Percentiles rank a stretch among this genome's conserved stretches.
Evolutionary conservation across 2,329 filamentous ascomycete genomes (phyloP).

Genomic region (Albophoma yamanashiensis): DNA sequence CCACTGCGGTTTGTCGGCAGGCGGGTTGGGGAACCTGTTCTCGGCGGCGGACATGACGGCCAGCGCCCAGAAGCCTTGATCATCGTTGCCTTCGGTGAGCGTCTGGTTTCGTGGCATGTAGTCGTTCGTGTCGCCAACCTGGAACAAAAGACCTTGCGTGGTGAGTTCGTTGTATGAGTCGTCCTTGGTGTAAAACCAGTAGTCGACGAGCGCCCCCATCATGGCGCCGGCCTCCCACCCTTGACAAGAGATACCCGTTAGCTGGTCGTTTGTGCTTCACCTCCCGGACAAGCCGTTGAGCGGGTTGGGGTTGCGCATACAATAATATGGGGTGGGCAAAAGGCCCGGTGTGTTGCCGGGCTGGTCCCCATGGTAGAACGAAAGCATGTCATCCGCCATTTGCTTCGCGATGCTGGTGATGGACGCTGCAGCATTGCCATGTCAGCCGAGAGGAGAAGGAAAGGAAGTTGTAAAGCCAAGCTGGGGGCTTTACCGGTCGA

Average conservation of each 20-base stretch:
- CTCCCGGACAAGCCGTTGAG: not conserved
- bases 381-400: constrained; percentile 39
- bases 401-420: constrained; percentile 36
- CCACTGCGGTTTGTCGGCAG: constrained; percentile 49
- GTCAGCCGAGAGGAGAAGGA: not conserved
- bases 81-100: constrained; percentile 59
- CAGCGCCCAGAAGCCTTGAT: constrained; percentile 66
- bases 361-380: constrained; percentile 33
- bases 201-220: constrained; percentile 62
- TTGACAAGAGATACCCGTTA: not conserved
- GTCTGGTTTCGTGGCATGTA: constrained; percentile 72
- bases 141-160: constrained; percentile 58
- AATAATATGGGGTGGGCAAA: constrained; percentile 43
- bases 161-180: constrained; percentile 58
- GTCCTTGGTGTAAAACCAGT: constrained; percentile 77
- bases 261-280: not conserved
- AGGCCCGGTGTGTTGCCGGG: constrained; percentile 40
- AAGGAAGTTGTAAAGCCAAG: not conserved
- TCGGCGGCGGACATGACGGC: constrained; percentile 62
- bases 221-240: constrained; percentile 69
- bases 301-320: constrained; percentile 20
- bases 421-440: constrained; percentile 28
- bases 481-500: constrained; percentile 18
- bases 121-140: constrained; percentile 61
- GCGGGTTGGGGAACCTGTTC: constrained; percentile 52